phyloP scores from a whole-genome alignment of 1,284 basidiomycete species.

The Cryptococcus sp. region DNA sequence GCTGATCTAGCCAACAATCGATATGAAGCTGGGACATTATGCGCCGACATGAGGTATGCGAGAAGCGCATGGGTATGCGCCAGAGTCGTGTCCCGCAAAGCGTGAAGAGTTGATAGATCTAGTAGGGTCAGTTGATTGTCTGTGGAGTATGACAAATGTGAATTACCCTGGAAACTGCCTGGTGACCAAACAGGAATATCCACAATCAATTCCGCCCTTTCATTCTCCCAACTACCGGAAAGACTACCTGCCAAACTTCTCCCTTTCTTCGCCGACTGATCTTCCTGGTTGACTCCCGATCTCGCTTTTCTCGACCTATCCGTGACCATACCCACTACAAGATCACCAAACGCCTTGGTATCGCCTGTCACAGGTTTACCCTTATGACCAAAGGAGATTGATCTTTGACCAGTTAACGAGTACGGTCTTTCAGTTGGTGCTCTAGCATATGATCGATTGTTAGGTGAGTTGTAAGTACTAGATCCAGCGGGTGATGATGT shows the following conservation, averaged over 20 bases:
- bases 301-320: background rate
- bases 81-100: conserved; percentile 44
- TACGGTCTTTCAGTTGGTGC: conserved; percentile 9
- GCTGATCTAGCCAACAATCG: conserved; percentile 39
- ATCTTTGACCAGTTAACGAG: background rate
- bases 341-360: conserved; percentile 10
- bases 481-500: background rate
- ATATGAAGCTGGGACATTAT: conserved; percentile 37
- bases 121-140: background rate
- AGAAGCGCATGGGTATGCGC: conserved; percentile 41
- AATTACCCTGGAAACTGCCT: conserved; percentile 44
- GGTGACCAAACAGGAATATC: conserved; percentile 46
- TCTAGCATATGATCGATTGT: conserved; percentile 10
- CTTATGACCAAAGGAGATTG: background rate
- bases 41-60: conserved; percentile 30
- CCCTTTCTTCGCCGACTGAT: background rate
- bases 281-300: background rate
- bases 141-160: background rate
- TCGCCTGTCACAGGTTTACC: conserved; percentile 4
- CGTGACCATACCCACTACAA: conserved; percentile 4
- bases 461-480: background rate
- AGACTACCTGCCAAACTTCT: conserved; percentile 15
- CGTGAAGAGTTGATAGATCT: conserved; percentile 46
- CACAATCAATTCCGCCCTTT: conserved; percentile 42
- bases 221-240: conserved; percentile 29